Evolutionary conservation across 495 filamentous ascomycete genomes (phyloP).

Genomic region (Daldinia concentrica): DNA sequence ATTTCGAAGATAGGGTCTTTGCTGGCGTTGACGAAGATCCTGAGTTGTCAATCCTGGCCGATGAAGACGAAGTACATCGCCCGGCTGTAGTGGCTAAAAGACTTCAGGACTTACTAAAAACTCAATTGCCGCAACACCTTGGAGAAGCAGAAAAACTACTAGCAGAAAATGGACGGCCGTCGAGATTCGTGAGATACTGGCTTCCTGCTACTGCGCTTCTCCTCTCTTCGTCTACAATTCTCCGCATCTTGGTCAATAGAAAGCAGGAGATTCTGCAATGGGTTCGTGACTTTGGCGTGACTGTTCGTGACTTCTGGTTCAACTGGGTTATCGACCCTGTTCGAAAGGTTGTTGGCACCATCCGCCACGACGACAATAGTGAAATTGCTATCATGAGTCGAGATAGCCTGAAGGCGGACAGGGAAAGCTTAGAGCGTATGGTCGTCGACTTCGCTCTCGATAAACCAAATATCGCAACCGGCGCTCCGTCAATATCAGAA

Average conservation of each 20-base stretch:
- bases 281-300: conserved; percentile 78
- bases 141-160: conserved; percentile 59
- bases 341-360: conserved; percentile 85
- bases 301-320: conserved; percentile 85
- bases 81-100: conserved; percentile 71
- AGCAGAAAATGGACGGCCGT: conserved; percentile 74
- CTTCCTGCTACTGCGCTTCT: conserved; percentile 72
- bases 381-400: conserved; percentile 97
- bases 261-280: conserved; percentile 78
- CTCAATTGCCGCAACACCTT: conserved; percentile 67
- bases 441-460: conserved; percentile 93
- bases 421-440: conserved; percentile 94
- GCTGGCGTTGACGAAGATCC: conserved; percentile 68
- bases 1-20: conserved; percentile 82
- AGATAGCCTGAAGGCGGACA: conserved; percentile 85
- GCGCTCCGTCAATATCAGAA: conserved; percentile 57
- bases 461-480: conserved; percentile 65
- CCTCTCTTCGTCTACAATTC: conserved; percentile 79
- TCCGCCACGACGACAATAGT: conserved; percentile 86
- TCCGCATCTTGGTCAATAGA: conserved; percentile 76
- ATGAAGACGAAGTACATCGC: conserved; percentile 49
- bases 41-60: conserved; percentile 56
- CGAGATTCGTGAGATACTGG: conserved; percentile 86
- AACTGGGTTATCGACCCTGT: conserved; percentile 94
- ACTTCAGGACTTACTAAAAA: conserved; percentile 71